phyloP scores from a whole-genome alignment of 805 yeast genomes.

The Barnettozyma salicaria region DNA sequence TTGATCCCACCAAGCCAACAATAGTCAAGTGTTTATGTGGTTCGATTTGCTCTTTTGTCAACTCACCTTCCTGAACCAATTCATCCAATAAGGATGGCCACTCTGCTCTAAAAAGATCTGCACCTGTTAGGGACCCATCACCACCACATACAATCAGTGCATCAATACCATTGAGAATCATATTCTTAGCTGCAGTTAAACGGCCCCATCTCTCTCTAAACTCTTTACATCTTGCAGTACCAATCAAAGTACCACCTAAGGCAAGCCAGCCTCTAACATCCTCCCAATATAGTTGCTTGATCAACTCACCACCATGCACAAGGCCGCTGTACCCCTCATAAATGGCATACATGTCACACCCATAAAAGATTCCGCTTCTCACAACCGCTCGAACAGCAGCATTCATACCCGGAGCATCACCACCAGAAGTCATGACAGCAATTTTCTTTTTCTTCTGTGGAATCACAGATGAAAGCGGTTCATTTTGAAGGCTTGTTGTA shows the following conservation, averaged over 20 bases:
- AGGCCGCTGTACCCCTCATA: slow-evolving; percentile 95
- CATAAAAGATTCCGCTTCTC: slow-evolving; percentile 79
- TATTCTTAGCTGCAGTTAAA: slow-evolving; percentile 71
- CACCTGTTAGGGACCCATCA: slow-evolving; percentile 97
- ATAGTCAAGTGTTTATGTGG: slow-evolving; percentile 70
- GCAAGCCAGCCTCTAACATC: slow-evolving; percentile 93
- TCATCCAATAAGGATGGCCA: slow-evolving; percentile 89
- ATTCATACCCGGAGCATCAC: slow-evolving; percentile 99
- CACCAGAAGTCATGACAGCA: slow-evolving; percentile 97
- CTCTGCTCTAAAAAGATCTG: slow-evolving; percentile 87
- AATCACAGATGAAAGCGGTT: slow-evolving; percentile 1
- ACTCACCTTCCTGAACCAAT: slow-evolving; percentile 46
- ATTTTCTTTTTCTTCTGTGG: slow-evolving; percentile 44
- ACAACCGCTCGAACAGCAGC: slow-evolving; percentile 95
- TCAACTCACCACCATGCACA: slow-evolving; percentile 74
- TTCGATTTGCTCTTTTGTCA: slow-evolving; percentile 54
- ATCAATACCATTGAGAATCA: slow-evolving; percentile 85
- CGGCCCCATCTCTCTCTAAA: slow-evolving; percentile 86
- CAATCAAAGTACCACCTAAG: slow-evolving; percentile 92
- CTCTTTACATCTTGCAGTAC: slow-evolving; percentile 89
- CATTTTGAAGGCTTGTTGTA: slow-evolving; percentile 1
- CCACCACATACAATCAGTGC: slow-evolving; percentile 97
- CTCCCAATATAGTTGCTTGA: slow-evolving; percentile 81
- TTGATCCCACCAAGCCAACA: slow-evolving; percentile 93
- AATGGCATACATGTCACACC: slow-evolving; percentile 87